Evolutionary conservation across 2,329 filamentous ascomycete genomes (phyloP).

Genomic region (Colletotrichum lindemuthianum): DNA sequence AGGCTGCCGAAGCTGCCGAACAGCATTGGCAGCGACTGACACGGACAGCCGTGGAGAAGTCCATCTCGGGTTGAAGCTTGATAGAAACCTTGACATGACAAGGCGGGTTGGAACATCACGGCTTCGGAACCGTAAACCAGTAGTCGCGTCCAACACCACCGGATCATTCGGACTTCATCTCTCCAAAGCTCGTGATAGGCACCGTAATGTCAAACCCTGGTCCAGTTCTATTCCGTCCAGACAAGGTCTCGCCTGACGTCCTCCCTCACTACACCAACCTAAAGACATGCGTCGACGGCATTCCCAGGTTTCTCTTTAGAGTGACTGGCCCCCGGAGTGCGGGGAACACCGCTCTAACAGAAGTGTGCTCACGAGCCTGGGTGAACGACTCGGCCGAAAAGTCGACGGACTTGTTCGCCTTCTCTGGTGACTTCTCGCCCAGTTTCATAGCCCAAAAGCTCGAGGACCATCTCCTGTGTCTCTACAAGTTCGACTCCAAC

Average conservation of each 20-base stretch:
- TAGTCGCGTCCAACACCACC: too few relatives aligned
- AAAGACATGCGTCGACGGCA: background rate
- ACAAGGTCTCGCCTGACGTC: background rate
- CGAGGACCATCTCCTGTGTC: conserved; percentile 9
- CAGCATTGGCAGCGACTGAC: too few relatives aligned
- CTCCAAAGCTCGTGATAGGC: too few relatives aligned
- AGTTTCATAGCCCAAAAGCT: conserved; percentile 1
- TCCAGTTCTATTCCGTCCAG: background rate
- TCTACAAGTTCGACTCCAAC: conserved; percentile 12
- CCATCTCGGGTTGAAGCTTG: too few relatives aligned
- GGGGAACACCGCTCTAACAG: background rate
- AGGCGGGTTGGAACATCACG: too few relatives aligned
- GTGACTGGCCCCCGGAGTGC: background rate
- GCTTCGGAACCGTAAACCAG: too few relatives aligned
- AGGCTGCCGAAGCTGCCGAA: too few relatives aligned
- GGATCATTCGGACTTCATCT: too few relatives aligned
- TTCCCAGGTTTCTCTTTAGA: conserved; percentile 5
- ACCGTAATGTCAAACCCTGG: background rate
- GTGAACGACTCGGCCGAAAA: background rate
- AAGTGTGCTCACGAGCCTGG: conserved; percentile 9
- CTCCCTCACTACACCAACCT: background rate
- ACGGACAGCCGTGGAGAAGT: too few relatives aligned
- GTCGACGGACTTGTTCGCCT: background rate
- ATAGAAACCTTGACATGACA: too few relatives aligned
- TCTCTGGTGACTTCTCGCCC: background rate